Evolutionary conservation across 2,329 filamentous ascomycete species (phyloP).

Genomic region (Diaporthe velutina): DNA sequence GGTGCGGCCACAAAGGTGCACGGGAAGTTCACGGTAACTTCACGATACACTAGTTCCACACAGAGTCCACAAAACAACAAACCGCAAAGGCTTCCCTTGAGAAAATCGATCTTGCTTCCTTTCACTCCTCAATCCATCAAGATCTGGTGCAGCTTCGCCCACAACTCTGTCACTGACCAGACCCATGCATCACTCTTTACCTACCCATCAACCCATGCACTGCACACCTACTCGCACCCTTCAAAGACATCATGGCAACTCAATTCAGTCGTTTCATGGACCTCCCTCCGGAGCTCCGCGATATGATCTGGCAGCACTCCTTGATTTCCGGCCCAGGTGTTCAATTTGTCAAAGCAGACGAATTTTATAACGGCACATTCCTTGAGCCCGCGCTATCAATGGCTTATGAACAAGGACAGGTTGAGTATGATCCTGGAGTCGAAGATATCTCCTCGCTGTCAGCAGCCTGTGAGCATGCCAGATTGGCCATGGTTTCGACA

Average conservation of each 20-base stretch:
- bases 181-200: not conserved
- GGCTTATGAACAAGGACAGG: no score
- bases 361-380: not conserved
- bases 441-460: not conserved
- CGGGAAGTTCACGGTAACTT: no score
- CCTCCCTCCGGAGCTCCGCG: not conserved
- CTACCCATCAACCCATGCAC: not conserved
- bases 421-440: not conserved
- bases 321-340: not conserved
- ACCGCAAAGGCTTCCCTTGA: not conserved
- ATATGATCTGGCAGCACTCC: not conserved
- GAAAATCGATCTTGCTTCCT: not conserved
- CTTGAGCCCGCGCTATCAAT: not conserved
- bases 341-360: not conserved
- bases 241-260: not conserved
- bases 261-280: not conserved
- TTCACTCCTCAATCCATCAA: not conserved
- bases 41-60: not conserved
- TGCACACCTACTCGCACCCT: not conserved
- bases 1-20: not conserved
- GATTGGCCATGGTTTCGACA: not conserved
- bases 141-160: not conserved
- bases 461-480: not conserved
- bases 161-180: not conserved
- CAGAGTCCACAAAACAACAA: not conserved